Evolutionary conservation across 176 grass and related monocot species (phyloP).

Genomic region (Poa annua): DNA sequence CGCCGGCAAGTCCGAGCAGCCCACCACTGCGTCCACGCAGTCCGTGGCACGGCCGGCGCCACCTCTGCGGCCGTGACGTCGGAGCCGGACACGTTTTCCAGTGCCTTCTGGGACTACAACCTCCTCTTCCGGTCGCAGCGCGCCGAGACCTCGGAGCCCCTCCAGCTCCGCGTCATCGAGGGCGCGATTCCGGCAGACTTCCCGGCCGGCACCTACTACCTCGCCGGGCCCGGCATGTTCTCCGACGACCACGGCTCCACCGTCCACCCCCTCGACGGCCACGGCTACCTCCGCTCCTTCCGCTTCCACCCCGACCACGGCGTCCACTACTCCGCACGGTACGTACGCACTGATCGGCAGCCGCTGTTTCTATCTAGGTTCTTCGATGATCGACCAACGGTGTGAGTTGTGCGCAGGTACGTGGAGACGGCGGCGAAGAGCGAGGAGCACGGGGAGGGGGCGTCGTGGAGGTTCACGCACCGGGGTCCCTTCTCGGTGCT

Average conservation of each 20-base stretch:
- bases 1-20: background rate
- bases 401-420: conserved; percentile 43
- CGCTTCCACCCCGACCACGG: conserved; percentile 43
- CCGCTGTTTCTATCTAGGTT: background rate
- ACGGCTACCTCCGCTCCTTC: conserved; percentile 95
- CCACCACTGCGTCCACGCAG: background rate
- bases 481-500: conserved; percentile 95
- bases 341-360: conserved; percentile 1
- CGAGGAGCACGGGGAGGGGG: conserved; percentile 60
- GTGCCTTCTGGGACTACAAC: conserved; percentile 97
- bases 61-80: background rate
- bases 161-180: conserved; percentile 60
- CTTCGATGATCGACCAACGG: background rate
- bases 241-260: conserved; percentile 94
- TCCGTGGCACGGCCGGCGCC: background rate
- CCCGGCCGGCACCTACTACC: conserved; percentile 85
- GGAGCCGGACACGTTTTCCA: conserved; percentile 53
- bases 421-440: conserved; percentile 81
- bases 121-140: conserved; percentile 93
- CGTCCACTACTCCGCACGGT: conserved; percentile 69
- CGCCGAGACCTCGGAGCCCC: conserved; percentile 52
- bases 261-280: conserved; percentile 95
- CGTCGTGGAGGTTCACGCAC: conserved; percentile 83
- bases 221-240: conserved; percentile 79
- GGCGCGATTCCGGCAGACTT: conserved; percentile 78